Conservation (phyloP, 2,329 filamentous ascomycete species). For the Colletotrichum caudatum region DNA sequence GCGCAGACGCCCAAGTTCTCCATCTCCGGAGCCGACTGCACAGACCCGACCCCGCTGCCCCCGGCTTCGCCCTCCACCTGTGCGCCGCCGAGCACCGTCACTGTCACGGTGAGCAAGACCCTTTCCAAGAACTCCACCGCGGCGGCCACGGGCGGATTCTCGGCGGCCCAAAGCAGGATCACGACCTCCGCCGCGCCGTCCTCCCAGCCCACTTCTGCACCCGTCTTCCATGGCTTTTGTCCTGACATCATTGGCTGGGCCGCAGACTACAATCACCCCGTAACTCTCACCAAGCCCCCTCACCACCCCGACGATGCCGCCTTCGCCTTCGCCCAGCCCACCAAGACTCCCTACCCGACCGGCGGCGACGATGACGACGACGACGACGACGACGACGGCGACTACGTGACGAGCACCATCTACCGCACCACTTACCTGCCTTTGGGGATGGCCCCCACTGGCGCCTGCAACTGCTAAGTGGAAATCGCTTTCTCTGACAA, state of each 20-base stretch:
- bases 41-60: constrained; percentile 42
- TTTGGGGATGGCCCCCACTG: constrained; percentile 30
- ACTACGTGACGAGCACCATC: constrained; percentile 28
- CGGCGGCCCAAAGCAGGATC: constrained; percentile 30
- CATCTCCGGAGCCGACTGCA: constrained; percentile 49
- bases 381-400: constrained; percentile 18
- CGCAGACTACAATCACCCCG: constrained; percentile 39
- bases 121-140: constrained; percentile 39
- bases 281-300: constrained; percentile 37
- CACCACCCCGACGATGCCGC: constrained; percentile 17
- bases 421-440: constrained; percentile 39
- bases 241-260: constrained; percentile 40
- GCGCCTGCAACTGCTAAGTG: constrained; percentile 29
- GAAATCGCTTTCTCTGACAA: neutral
- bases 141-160: constrained; percentile 37
- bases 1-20: constrained; percentile 56
- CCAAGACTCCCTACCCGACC: constrained; percentile 18
- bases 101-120: constrained; percentile 44
- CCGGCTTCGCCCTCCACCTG: constrained; percentile 45
- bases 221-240: constrained; percentile 35
- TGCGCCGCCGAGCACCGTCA: constrained; percentile 45
- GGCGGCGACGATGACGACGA: neutral
- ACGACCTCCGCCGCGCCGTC: constrained; percentile 26
- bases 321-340: constrained; percentile 10
- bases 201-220: constrained; percentile 15